phyloP scores from a whole-genome alignment of 306 rosid species.

The Dalbergia oliveri region DNA sequence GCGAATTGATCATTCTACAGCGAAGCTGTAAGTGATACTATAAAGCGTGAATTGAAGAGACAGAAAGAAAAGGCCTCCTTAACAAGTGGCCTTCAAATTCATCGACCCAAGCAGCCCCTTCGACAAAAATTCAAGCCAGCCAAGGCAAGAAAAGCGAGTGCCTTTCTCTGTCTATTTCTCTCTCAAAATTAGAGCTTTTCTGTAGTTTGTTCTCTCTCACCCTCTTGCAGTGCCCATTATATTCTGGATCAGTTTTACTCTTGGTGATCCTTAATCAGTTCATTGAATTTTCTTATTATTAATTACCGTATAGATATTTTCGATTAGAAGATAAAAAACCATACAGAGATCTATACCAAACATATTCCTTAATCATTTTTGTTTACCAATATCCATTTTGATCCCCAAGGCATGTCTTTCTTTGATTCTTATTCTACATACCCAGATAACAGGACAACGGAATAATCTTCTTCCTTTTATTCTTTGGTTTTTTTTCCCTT shows the following conservation, averaged over 20 bases:
- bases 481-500: no score
- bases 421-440: conserved; percentile 36
- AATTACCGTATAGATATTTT: conserved; percentile 5
- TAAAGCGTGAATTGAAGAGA: conserved; percentile 11
- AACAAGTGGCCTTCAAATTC: neutral
- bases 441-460: neutral
- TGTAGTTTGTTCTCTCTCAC: neutral
- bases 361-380: conserved; percentile 24
- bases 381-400: conserved; percentile 7
- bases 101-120: conserved; percentile 12
- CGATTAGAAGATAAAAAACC: conserved; percentile 26
- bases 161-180: neutral
- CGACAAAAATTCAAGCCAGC: conserved; percentile 8
- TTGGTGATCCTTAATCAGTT: conserved; percentile 2
- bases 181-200: no score
- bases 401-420: neutral
- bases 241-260: neutral
- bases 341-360: conserved; percentile 25
- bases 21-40: no score
- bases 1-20: neutral
- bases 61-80: neutral
- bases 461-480: neutral
- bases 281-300: neutral
- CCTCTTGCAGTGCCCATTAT: neutral
- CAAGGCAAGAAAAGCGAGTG: neutral